Evolutionary conservation across 192 early-diverging fungal genomes (phyloP).

Genomic region (Helicostylum pulchrum): DNA sequence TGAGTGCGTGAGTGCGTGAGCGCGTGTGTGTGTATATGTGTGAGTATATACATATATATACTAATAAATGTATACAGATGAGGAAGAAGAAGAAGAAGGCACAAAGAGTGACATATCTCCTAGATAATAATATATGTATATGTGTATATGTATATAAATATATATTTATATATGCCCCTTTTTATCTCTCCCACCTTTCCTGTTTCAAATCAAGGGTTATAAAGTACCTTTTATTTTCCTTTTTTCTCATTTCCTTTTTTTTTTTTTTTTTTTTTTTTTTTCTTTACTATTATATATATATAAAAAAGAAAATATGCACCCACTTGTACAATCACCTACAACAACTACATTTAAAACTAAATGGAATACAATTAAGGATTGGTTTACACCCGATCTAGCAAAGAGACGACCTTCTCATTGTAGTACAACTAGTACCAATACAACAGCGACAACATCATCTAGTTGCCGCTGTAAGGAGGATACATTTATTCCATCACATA

Average conservation of each 20-base stretch:
- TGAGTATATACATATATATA: too few relatives aligned
- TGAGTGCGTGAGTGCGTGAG: too few relatives aligned
- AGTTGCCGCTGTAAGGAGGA: not conserved
- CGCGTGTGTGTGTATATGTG: too few relatives aligned
- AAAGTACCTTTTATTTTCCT: not conserved
- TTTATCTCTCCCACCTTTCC: not conserved
- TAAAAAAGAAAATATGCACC: not conserved
- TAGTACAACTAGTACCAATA: slow-evolving; percentile 1
- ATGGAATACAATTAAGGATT: slow-evolving; percentile 10
- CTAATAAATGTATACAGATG: too few relatives aligned
- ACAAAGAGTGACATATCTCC: too few relatives aligned
- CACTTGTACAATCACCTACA: not conserved
- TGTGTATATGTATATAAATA: slow-evolving; percentile 5
- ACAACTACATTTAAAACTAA: slow-evolving; percentile 8
- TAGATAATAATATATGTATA: not conserved
- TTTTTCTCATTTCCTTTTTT: not conserved
- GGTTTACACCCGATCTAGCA: slow-evolving; percentile 16
- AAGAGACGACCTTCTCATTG: slow-evolving; percentile 11
- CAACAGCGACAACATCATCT: not conserved
- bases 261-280: not conserved
- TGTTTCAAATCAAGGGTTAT: not conserved
- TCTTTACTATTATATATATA: not conserved
- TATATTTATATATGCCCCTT: not conserved
- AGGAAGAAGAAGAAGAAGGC: too few relatives aligned
- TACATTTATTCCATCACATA: not conserved